These are phyloP conservation scores for Solanum acaule DNA, from an alignment of 257 asterid species.

Conservation along the genomic window DNA sequence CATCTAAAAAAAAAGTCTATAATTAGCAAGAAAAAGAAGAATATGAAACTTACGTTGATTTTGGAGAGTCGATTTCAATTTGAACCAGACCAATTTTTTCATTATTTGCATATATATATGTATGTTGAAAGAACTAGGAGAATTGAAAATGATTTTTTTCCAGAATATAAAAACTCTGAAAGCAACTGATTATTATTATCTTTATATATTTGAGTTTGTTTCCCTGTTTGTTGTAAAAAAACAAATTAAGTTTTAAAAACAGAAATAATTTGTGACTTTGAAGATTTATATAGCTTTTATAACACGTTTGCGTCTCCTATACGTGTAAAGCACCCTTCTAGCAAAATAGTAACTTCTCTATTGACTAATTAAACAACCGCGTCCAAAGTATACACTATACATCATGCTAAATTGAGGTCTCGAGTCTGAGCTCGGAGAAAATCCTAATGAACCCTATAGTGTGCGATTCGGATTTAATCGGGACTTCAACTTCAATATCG, in stretches of 20 bases:
- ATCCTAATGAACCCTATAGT: neutral
- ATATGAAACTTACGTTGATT: slow-evolving; percentile 27
- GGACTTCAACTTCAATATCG: too few species aligned
- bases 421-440: rapidly evolving
- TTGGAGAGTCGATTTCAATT: slow-evolving; percentile 6
- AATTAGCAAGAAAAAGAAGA: neutral
- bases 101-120: slow-evolving; percentile 9
- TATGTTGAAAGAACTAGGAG: neutral
- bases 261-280: neutral
- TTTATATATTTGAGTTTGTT: slow-evolving; percentile 3
- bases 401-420: rapidly evolving
- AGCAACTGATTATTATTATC: neutral
- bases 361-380: neutral
- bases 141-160: neutral
- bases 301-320: slow-evolving; percentile 20
- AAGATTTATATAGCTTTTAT: neutral
- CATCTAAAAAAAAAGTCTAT: too few species aligned
- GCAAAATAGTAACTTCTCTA: neutral
- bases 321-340: slow-evolving; percentile 8
- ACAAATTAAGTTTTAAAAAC: neutral
- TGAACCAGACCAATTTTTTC: slow-evolving; percentile 14
- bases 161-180: neutral
- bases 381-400: neutral
- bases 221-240: neutral
- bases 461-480: rapidly evolving